A percentile compares a stretch with the other conserved stretches of the same genome.
Evolutionary conservation across 148 eudicot species (phyloP).

Genomic region (Heliamphora exappendiculata): DNA sequence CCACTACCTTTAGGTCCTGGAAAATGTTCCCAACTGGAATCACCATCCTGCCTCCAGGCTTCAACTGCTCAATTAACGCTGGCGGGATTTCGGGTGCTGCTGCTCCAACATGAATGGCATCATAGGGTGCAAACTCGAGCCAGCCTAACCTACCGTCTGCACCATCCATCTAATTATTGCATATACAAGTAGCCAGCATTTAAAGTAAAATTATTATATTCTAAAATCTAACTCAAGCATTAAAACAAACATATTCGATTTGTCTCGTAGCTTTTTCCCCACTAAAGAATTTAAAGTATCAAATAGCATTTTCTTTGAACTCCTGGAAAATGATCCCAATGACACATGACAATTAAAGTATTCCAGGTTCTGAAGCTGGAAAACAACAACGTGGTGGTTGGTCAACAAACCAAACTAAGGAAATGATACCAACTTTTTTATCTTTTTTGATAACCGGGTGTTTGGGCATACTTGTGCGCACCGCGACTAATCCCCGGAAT

Average conservation of each 20-base stretch:
- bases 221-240: neutral
- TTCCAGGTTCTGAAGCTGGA: neutral
- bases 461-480: too few relatives aligned
- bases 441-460: neutral
- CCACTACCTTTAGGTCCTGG: slow-evolving; percentile 82
- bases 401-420: neutral
- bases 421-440: neutral
- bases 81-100: slow-evolving; percentile 87
- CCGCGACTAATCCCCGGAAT: too few relatives aligned
- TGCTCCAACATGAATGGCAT: slow-evolving; percentile 77
- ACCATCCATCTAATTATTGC: neutral
- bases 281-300: neutral
- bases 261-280: neutral
- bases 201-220: neutral
- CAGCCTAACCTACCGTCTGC: slow-evolving; percentile 54
- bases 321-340: neutral
- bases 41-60: slow-evolving; percentile 93
- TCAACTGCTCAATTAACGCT: slow-evolving; percentile 78
- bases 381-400: neutral
- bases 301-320: neutral
- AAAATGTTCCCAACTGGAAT: slow-evolving; percentile 88
- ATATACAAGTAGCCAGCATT: neutral
- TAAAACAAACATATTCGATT: neutral
- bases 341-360: neutral
- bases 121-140: slow-evolving; percentile 50